Conservation (phyloP, 345 rosid species). For the Passiflora organensis region DNA sequence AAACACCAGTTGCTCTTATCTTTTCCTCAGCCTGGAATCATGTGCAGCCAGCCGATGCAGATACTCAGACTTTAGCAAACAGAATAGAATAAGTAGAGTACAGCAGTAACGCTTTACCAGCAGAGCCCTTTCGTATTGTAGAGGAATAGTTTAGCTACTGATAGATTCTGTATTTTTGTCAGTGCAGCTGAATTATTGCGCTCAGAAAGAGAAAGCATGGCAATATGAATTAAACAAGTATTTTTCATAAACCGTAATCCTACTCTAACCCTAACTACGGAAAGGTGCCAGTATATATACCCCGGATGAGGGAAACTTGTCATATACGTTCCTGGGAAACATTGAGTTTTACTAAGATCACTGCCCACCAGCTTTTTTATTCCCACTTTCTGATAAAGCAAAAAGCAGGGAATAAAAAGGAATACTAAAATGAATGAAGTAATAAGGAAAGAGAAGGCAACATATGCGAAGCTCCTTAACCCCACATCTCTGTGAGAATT, state of each 20-base stretch:
- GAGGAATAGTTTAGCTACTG: background rate
- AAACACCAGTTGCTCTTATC: no score
- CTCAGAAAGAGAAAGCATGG: background rate
- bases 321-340: conserved; percentile 1
- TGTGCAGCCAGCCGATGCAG: no score
- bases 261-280: conserved; percentile 11
- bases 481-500: conserved; percentile 35
- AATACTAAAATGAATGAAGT: conserved; percentile 26
- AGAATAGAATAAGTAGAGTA: background rate
- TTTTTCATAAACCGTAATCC: conserved; percentile 3
- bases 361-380: conserved; percentile 22
- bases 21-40: conserved; percentile 12
- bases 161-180: conserved; percentile 1
- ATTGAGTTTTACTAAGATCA: conserved; percentile 14
- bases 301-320: conserved; percentile 17
- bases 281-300: conserved; percentile 9
- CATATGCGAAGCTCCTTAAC: conserved; percentile 33
- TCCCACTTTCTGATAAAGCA: conserved; percentile 50
- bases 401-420: conserved; percentile 34
- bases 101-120: background rate
- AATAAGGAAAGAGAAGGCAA: conserved; percentile 19
- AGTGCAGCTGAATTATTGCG: conserved; percentile 1
- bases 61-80: conserved; percentile 1
- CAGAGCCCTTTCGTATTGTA: background rate
- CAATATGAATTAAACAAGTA: background rate